Percentiles rank a stretch among this genome's conserved stretches.
phyloP scores from a whole-genome alignment of 1,284 basidiomycete genomes.

The Rhizopogon hawkerae region DNA sequence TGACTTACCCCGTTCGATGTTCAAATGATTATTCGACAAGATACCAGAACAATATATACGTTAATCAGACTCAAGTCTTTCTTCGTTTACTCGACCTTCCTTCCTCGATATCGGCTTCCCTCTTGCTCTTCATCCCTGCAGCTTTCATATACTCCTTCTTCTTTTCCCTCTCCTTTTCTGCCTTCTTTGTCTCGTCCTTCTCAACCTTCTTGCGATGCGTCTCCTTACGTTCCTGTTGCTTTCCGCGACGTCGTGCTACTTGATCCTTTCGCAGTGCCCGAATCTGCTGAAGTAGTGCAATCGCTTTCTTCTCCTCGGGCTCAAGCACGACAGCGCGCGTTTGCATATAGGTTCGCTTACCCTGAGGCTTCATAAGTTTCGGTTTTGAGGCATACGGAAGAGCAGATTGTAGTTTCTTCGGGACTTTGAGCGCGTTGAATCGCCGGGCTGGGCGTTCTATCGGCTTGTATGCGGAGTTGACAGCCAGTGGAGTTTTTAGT shows the following conservation, averaged over 20 bases:
- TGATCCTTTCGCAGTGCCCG: slow-evolving; percentile 88
- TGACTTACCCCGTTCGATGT: too few relatives aligned
- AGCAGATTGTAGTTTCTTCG: slow-evolving; percentile 81
- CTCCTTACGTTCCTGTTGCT: slow-evolving; percentile 67
- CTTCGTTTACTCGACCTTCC: slow-evolving; percentile 47
- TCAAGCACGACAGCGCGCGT: slow-evolving; percentile 92
- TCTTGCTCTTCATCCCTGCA: slow-evolving; percentile 66
- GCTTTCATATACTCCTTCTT: slow-evolving; percentile 70
- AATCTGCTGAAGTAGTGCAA: slow-evolving; percentile 93
- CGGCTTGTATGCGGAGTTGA: slow-evolving; percentile 85
- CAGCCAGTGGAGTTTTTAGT: slow-evolving; percentile 73
- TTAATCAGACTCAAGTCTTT: slow-evolving; percentile 25
- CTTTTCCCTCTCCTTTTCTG: slow-evolving; percentile 72
- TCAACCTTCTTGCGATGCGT: slow-evolving; percentile 61
- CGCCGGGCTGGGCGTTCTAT: slow-evolving; percentile 74
- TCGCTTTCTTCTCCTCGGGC: slow-evolving; percentile 88
- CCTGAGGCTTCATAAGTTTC: slow-evolving; percentile 71
- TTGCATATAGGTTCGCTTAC: slow-evolving; percentile 76
- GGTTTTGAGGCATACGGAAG: slow-evolving; percentile 93
- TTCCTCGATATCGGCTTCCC: slow-evolving; percentile 51
- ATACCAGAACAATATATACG: not conserved
- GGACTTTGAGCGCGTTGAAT: slow-evolving; percentile 88
- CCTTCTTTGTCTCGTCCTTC: slow-evolving; percentile 60
- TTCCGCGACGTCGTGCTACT: slow-evolving; percentile 67
- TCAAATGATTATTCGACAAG: too few relatives aligned